phyloP scores from a whole-genome alignment of 2,329 filamentous ascomycete genomes.

The Sclerotinia subarctica region DNA sequence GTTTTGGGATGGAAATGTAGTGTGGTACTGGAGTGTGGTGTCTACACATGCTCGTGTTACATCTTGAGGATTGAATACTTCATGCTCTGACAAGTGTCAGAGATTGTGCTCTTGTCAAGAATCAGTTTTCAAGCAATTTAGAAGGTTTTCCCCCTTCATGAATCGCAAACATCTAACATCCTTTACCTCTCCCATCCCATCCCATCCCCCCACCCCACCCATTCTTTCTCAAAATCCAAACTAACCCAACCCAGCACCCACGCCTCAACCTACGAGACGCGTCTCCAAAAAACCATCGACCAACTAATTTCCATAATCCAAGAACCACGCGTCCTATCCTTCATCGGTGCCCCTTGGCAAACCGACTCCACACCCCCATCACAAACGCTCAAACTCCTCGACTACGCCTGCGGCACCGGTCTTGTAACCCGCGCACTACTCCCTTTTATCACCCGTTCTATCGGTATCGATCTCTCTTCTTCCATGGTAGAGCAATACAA shows the following conservation, averaged over 20 bases:
- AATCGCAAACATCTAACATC: too few relatives aligned
- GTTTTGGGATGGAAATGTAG: not conserved
- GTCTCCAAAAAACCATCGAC: slow-evolving; percentile 51
- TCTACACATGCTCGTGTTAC: not conserved
- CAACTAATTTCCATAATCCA: slow-evolving; percentile 55
- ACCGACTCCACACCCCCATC: not conserved
- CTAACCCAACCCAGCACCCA: slow-evolving; percentile 41
- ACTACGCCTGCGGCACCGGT: slow-evolving; percentile 75
- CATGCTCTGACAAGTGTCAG: not conserved
- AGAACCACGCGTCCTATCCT: slow-evolving; percentile 47
- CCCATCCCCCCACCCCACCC: too few relatives aligned
- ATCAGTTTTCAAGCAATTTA: rapidly evolving
- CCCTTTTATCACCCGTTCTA: slow-evolving; percentile 58
- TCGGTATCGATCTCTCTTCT: slow-evolving; percentile 68
- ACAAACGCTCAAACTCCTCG: slow-evolving; percentile 47
- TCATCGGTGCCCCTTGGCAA: slow-evolving; percentile 59
- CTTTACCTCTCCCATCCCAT: not conserved
- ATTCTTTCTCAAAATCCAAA: too few relatives aligned
- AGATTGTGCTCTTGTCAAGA: not conserved
- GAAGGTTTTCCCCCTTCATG: not conserved
- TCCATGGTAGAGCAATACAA: slow-evolving; percentile 71
- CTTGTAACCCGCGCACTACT: slow-evolving; percentile 47
- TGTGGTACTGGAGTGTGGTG: not conserved
- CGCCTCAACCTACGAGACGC: slow-evolving; percentile 54
- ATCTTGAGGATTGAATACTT: not conserved